These are phyloP conservation scores for Harrya chromipes DNA, from an alignment of 768 basidiomycete species.

Conservation along the genomic window DNA sequence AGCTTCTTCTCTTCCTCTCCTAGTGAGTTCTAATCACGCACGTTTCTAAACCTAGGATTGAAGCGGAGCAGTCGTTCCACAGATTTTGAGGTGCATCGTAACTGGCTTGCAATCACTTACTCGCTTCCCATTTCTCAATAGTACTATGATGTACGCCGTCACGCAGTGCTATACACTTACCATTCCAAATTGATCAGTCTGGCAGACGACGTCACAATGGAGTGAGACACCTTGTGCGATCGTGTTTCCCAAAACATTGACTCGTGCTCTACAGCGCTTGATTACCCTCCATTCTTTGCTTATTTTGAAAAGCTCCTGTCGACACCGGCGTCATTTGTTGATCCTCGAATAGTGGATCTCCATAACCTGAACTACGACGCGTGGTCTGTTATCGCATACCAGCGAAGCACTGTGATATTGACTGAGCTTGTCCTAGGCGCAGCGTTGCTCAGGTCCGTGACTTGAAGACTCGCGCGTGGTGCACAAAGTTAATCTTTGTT, in stretches of 20 bases:
- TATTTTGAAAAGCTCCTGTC: constrained; percentile 92
- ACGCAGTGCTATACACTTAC: neutral
- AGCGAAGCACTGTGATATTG: constrained; percentile 81
- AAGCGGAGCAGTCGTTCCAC: constrained; percentile 68
- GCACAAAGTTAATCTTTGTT: constrained; percentile 1
- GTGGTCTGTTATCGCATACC: constrained; percentile 82
- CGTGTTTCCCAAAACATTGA: constrained; percentile 8
- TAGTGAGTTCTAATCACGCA: constrained; percentile 63
- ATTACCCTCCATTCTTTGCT: constrained; percentile 97
- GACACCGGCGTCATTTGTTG: constrained; percentile 74
- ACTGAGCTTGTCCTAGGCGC: constrained; percentile 81
- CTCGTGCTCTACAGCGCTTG: constrained; percentile 54
- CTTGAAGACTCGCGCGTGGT: neutral
- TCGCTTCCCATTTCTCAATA: constrained; percentile 85
- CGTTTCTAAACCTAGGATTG: constrained; percentile 1
- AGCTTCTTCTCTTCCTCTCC: constrained; percentile 81
- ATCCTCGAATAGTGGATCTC: constrained; percentile 73
- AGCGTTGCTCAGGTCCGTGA: constrained; percentile 61
- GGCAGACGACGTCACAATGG: constrained; percentile 95
- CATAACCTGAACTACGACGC: constrained; percentile 77
- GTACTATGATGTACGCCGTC: constrained; percentile 84
- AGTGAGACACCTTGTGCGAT: constrained; percentile 50
- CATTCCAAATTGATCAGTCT: constrained; percentile 6
- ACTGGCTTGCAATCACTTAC: constrained; percentile 94
- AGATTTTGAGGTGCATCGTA: constrained; percentile 98